Evolutionary conservation across 2,329 filamentous ascomycete species (phyloP).

Genomic region (Dactylellina drechsleri): DNA sequence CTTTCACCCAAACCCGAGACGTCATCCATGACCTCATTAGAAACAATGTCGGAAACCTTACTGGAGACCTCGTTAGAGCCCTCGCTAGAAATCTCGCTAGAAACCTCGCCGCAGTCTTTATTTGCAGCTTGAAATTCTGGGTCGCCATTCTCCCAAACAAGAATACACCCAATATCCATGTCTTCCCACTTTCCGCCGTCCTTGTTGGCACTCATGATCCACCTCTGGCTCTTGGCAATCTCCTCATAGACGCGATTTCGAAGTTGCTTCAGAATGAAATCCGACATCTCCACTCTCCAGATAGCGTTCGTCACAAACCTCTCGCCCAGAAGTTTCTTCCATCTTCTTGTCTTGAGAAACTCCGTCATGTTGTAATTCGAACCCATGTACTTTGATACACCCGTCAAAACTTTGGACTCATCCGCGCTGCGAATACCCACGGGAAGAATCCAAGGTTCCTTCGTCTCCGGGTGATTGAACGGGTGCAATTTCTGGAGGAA

Average conservation of each 20-base stretch:
- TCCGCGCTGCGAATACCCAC: slow-evolving; percentile 44
- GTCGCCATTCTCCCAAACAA: slow-evolving; percentile 55
- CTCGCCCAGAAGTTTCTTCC: slow-evolving; percentile 48
- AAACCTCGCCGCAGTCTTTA: too few species aligned
- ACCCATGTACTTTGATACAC: slow-evolving; percentile 43
- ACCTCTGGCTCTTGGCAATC: slow-evolving; percentile 60
- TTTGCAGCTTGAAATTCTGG: slow-evolving; percentile 5
- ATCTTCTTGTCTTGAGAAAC: slow-evolving; percentile 39
- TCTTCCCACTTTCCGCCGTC: slow-evolving; percentile 52
- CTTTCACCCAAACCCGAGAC: too few species aligned
- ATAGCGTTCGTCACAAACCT: slow-evolving; percentile 58
- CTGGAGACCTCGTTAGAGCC: too few species aligned
- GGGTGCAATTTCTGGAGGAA: slow-evolving; percentile 56
- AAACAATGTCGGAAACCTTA: too few species aligned
- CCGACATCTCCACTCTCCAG: slow-evolving; percentile 70
- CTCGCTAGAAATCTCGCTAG: too few species aligned
- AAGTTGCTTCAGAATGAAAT: slow-evolving; percentile 66
- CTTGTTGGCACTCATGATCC: slow-evolving; percentile 49
- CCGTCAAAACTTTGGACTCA: slow-evolving; percentile 21
- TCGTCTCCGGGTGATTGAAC: slow-evolving; percentile 55
- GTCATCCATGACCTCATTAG: too few species aligned
- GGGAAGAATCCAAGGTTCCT: slow-evolving; percentile 56
- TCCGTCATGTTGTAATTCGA: slow-evolving; percentile 21
- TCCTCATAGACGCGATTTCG: slow-evolving; percentile 65
- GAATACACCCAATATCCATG: slow-evolving; percentile 55